phyloP scores from a whole-genome alignment of 2,329 filamentous ascomycete species.

The Phyllosticta citribraziliensis region DNA sequence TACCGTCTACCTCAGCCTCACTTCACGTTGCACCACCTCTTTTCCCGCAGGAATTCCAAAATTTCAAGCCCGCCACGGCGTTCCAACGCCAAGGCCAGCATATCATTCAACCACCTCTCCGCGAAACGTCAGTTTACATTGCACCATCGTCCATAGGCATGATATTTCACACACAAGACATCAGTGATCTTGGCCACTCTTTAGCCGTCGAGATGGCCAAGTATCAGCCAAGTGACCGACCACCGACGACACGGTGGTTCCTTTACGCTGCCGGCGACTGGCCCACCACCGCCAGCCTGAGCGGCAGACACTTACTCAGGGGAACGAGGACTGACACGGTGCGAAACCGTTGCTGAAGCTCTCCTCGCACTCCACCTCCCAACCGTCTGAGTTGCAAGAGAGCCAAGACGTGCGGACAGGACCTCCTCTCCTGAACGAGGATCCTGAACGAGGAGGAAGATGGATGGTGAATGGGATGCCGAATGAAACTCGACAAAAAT shows the following conservation, averaged over 20 bases:
- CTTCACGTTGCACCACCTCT: neutral
- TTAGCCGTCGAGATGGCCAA: neutral
- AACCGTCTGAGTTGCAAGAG: neutral
- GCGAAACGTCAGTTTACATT: neutral
- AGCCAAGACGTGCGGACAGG: neutral
- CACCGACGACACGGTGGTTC: neutral
- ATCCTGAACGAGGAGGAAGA: too few relatives aligned
- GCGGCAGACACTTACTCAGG: neutral
- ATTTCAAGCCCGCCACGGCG: neutral
- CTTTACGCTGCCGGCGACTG: neutral
- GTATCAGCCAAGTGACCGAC: neutral
- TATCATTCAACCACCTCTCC: neutral
- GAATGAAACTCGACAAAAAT: too few relatives aligned
- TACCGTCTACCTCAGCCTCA: neutral
- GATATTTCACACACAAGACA: neutral
- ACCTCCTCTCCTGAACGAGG: too few relatives aligned
- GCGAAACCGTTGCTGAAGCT: neutral
- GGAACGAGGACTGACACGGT: neutral
- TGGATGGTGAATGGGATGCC: too few relatives aligned
- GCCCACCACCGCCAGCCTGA: neutral
- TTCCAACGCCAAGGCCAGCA: neutral
- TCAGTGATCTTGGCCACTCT: neutral
- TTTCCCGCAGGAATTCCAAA: neutral
- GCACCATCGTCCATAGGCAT: neutral
- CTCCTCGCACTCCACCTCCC: neutral